Evolutionary conservation across 2,329 filamentous ascomycete species (phyloP).

Genomic region (Daldinia sp.): DNA sequence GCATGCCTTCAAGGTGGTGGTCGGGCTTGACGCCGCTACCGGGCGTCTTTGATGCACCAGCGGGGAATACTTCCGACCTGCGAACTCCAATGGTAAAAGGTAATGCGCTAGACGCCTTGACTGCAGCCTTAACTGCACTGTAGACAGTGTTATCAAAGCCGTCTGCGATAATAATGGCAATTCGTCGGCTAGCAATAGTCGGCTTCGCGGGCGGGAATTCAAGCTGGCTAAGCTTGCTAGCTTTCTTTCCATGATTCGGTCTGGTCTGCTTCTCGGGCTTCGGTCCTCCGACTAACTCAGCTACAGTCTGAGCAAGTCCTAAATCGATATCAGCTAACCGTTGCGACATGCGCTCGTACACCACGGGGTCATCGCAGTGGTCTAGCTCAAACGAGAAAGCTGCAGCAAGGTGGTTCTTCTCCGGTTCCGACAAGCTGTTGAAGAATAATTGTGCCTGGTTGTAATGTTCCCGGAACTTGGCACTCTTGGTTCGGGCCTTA

Average conservation of each 20-base stretch:
- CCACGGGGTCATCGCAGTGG: constrained; percentile 82
- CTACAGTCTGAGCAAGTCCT: constrained; percentile 74
- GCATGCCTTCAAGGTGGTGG: constrained; percentile 83
- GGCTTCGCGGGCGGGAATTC: constrained; percentile 73
- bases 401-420: constrained; percentile 71
- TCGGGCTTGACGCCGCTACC: constrained; percentile 73
- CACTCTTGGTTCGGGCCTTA: constrained; percentile 75
- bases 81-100: constrained; percentile 79
- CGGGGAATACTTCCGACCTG: constrained; percentile 73
- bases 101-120: constrained; percentile 72
- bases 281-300: constrained; percentile 75
- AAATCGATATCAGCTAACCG: constrained; percentile 80
- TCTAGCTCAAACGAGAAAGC: constrained; percentile 79
- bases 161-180: constrained; percentile 82
- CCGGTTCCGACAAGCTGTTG: constrained; percentile 77
- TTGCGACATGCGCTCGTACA: constrained; percentile 77
- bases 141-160: constrained; percentile 78
- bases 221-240: constrained; percentile 76
- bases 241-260: constrained; percentile 74
- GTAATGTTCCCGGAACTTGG: constrained; percentile 83
- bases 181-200: constrained; percentile 76
- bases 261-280: constrained; percentile 65
- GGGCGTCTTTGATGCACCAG: constrained; percentile 65
- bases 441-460: constrained; percentile 86
- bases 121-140: constrained; percentile 71